Base-by-base conservation (phyloP, 192 early-diverging fungal genomes). In the Kickxella alabastrina region DNA sequence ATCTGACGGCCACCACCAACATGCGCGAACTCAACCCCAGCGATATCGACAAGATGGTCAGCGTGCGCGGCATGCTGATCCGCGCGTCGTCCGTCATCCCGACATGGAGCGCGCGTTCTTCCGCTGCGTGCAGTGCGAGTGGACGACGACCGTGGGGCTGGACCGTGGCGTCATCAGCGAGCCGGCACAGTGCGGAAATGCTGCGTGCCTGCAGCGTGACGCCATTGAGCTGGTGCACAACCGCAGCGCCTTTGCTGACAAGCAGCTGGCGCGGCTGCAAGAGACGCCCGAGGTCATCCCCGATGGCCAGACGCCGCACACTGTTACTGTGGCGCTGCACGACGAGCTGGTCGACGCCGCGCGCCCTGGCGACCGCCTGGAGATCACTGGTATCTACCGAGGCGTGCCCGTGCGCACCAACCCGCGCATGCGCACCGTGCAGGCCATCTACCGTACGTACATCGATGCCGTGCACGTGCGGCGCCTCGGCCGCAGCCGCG, bases 251-350 rank as follows among this genome's bases (percentile, higher is more conserved):
- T 98, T 95, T 53, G 82, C 88, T 1, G 90, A 97, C 69, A 97
- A 93, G 68, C 96, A 99, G 78, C 81, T 97, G 25, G 83, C 83
- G 47, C 69, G 91, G 28, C 80, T 98, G 69, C 95, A 98, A 61
- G 95, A 98, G 73, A 98, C 93, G 31, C 95, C 93, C 49, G 89
- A 86, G 77, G 73, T 56, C 21, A 92, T 95, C 34, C 95, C 95
- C 21, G 95, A 97, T 51, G 95, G 95, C 26, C 92, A 98, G 68
- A 98, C 95, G 9, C 95, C 95, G n/a, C 91, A 98, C 63, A 92
- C 91, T 10, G 91, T 98, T 6, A 86, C 93, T 0, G 52, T 98
- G 58, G 88, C 83, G 45, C 64, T 91, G 57, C 92, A 95, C 63
- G 93, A 98, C 55, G 93, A 98, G 55, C 68, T 98, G 37, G 95